These are phyloP conservation scores for Cyberlindnera misumaiensis DNA, from an alignment of 805 yeast species.

Conservation along the genomic window DNA sequence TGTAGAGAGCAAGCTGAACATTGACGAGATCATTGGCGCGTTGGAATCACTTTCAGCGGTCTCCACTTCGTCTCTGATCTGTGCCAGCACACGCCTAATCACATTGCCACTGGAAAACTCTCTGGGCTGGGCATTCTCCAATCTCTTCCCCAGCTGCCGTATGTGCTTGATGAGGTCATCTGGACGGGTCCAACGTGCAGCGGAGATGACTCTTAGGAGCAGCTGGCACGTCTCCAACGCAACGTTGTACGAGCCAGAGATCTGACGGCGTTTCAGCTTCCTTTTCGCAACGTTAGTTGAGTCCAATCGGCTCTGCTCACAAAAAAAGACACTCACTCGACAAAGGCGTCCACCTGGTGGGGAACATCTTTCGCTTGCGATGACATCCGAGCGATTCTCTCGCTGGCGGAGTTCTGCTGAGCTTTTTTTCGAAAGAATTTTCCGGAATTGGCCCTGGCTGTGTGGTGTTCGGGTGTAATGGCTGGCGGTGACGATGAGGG, in stretches of 20 bases:
- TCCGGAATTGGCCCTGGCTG: no score
- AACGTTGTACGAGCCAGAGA: constrained; percentile 70
- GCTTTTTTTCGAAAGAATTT: no score
- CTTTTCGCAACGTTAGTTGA: constrained; percentile 8
- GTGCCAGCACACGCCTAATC: constrained; percentile 79
- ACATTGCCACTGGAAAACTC: constrained; percentile 88
- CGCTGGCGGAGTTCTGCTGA: no score
- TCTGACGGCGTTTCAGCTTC: constrained; percentile 76
- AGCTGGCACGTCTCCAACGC: constrained; percentile 86
- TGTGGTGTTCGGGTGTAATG: no score
- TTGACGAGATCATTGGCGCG: constrained; percentile 63
- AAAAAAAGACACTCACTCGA: constrained; percentile 25
- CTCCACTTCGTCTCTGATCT: constrained; percentile 77
- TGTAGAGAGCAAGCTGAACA: constrained; percentile 79
- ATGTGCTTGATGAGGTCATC: constrained; percentile 67
- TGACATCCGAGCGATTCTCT: constrained; percentile 16
- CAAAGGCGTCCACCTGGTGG: constrained; percentile 35
- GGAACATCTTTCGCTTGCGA: constrained; percentile 27
- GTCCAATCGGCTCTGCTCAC: not conserved
- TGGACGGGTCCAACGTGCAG: constrained; percentile 79
- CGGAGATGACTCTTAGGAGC: constrained; percentile 80
- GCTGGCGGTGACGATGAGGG: no score
- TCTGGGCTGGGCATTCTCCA: constrained; percentile 79
- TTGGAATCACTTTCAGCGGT: constrained; percentile 25
- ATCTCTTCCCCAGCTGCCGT: constrained; percentile 61